These are phyloP conservation scores for Ceratocystis ficicola DNA, from an alignment of 2,329 filamentous ascomycete genomes.

Conservation along the genomic window DNA sequence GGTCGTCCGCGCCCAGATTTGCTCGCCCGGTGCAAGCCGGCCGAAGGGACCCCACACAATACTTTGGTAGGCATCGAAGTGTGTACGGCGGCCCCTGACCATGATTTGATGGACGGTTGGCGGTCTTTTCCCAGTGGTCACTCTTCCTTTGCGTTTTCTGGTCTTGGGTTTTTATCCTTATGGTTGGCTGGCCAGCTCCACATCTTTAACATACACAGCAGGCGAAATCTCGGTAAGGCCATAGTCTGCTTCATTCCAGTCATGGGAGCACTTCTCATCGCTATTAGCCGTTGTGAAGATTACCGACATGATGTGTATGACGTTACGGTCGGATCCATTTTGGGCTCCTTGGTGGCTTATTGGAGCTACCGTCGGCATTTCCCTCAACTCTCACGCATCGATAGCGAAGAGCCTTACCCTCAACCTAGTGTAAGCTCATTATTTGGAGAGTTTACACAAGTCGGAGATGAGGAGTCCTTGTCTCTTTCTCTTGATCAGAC, in stretches of 20 bases:
- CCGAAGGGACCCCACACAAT: constrained; percentile 35
- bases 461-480: constrained; percentile 45
- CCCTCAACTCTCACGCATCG: constrained; percentile 40
- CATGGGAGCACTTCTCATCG: constrained; percentile 53
- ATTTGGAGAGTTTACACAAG: constrained; percentile 31
- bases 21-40: constrained; percentile 67
- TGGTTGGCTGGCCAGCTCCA: constrained; percentile 57
- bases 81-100: constrained; percentile 59
- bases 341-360: constrained; percentile 49
- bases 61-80: constrained; percentile 52
- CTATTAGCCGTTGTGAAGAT: constrained; percentile 56
- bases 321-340: constrained; percentile 47
- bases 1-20: constrained; percentile 56
- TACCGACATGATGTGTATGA: constrained; percentile 62
- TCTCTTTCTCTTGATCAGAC: constrained; percentile 25
- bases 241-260: constrained; percentile 47
- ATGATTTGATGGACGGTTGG: constrained; percentile 69
- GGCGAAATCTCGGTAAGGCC: constrained; percentile 43
- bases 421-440: constrained; percentile 32
- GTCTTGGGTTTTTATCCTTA: constrained; percentile 60
- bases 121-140: constrained; percentile 74
- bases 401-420: constrained; percentile 48
- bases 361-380: constrained; percentile 57
- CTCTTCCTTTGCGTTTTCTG: constrained; percentile 65
- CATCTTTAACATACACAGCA: constrained; percentile 37